Conservation (phyloP, 2,329 filamentous ascomycete species). For the Parascedosporium putredinis region DNA sequence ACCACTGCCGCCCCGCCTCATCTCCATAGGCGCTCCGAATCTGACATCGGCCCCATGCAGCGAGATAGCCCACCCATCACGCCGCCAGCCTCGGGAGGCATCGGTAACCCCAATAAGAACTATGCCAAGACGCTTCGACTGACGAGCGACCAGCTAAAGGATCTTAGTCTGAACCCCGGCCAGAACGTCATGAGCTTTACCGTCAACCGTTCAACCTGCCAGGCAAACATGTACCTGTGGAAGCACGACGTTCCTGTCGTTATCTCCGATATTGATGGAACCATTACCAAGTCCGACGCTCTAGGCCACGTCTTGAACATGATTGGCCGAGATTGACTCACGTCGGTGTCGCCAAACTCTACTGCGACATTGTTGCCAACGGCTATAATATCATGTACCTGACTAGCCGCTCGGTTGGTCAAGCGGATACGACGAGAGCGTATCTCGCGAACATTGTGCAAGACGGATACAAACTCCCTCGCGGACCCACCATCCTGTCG, state of each 20-base stretch:
- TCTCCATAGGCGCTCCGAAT: conserved; percentile 55
- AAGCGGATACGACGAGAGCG: conserved; percentile 78
- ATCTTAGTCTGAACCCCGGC: conserved; percentile 70
- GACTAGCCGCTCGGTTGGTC: conserved; percentile 85
- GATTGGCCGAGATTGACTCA: conserved; percentile 97
- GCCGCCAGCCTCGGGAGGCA: conserved; percentile 54
- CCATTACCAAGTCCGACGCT: conserved; percentile 95
- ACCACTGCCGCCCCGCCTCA: conserved; percentile 35
- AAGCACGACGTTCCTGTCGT: conserved; percentile 84
- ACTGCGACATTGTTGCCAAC: conserved; percentile 88
- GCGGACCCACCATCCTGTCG: conserved; percentile 87
- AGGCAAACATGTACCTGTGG: conserved; percentile 91
- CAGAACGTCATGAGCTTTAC: conserved; percentile 92
- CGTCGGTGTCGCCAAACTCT: conserved; percentile 89
- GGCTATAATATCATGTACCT: conserved; percentile 99
- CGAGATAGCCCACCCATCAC: conserved; percentile 36
- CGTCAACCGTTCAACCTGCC: conserved; percentile 87
- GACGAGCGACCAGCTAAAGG: conserved; percentile 90
- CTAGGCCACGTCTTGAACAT: conserved; percentile 90
- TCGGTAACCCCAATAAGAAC: conserved; percentile 66
- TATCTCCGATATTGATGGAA: conserved; percentile 97
- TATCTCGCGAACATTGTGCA: conserved; percentile 87
- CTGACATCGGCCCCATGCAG: conserved; percentile 45
- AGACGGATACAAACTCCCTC: conserved; percentile 75
- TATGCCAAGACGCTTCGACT: conserved; percentile 94